Evolutionary conservation across 805 yeast genomes (phyloP), one percentile per base, ranked within the genome.

Genomic region (Starmerella cellae): DNA sequence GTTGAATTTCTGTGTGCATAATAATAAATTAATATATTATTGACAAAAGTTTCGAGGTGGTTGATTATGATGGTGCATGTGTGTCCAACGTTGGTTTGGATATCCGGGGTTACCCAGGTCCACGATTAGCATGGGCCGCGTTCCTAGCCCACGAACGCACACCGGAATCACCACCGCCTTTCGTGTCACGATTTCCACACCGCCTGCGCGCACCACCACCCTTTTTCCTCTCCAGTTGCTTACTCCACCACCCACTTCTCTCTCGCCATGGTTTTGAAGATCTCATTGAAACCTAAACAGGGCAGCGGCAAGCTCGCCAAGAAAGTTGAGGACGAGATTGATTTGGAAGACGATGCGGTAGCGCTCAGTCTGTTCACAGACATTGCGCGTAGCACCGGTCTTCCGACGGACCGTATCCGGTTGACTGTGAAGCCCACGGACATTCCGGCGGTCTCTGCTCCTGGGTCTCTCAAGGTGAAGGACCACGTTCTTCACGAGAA

Each of bases 381-480:
- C 5, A 24, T 48, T 18, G 39, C 51, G 11, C 22, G 23, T 16
- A 24, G 37, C 17, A 72, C 74, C 48, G 63, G 57, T 39, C 58
- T 70, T 33, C 68, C 71, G 46, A 58, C 63, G 3, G 60, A 71
- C 56, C 67, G 87, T 51, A 59, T 80, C 45, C 70, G 82, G 54
- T 59, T 81, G 49, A 74, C 81, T 24, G 47, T 50, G 21, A 40
- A 41, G 44, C 14, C 30, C 19, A 51, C 42, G 29, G 16, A 9
- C 6, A 35, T 20, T 22, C 43, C 49, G 18, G 45, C 36, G 32
- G 35, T 22, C 17, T 35, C 23, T 31, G 21, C 48, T 23, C 18
- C 35, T 8, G 21, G 21, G 10, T 8, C 35, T 11, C 9, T 6
- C 8, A 66, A 70, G 39, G 48, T 54, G 42, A 53, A 54, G 46